Evolutionary conservation across 108 stramenopile genomes (phyloP), one percentile per base, ranked within the genome.

Genomic region (Fistulifera pelliculosa): DNA sequence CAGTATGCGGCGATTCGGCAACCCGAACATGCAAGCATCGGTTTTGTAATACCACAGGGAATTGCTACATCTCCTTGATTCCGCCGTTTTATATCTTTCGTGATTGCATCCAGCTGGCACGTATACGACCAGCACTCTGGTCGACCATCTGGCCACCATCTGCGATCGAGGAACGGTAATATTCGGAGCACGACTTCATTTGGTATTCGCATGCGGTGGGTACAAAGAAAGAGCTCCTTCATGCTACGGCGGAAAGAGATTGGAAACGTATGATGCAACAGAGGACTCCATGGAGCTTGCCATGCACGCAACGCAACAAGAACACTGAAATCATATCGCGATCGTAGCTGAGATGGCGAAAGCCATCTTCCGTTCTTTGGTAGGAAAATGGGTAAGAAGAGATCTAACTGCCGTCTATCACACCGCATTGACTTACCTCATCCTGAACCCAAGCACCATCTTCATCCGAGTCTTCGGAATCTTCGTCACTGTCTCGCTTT

Each of bases 261-360:
- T 38, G 54, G 53, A 52, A 64, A 78, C 11, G 73, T 71, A 12
- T 58, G 27, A 40, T 77, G 76, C 45, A 62, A 66, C 12, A 51
- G 27, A n/a, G 76, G 69, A 19, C 48, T 74, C 76, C 73, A 78
- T 39, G 73, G 73, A 16, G 51, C 27, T 35, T 67, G 43, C 70
- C 69, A 78, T 28, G 66, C 65, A 40, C 68, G 48, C 8, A 35
- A 35, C 31, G 31, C 31, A 35, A 35, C 31, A 40, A 38, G 35
- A 47, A 40, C 18, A 49, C 19, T 18, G 19, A 56, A 41, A 56
- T 23, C 27, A 14, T 41, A 13, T 8, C 31, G 27, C 21, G 31
- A 35, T 35, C 8, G 31, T 35, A 35, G 8, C 8, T 35, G 15
- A 54, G 21, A 28, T 14, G 23, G 16, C 5, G 38, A 55, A 41